phyloP scores from a whole-genome alignment of 2,329 filamentous ascomycete genomes.

The Acrocalymma vagum region DNA sequence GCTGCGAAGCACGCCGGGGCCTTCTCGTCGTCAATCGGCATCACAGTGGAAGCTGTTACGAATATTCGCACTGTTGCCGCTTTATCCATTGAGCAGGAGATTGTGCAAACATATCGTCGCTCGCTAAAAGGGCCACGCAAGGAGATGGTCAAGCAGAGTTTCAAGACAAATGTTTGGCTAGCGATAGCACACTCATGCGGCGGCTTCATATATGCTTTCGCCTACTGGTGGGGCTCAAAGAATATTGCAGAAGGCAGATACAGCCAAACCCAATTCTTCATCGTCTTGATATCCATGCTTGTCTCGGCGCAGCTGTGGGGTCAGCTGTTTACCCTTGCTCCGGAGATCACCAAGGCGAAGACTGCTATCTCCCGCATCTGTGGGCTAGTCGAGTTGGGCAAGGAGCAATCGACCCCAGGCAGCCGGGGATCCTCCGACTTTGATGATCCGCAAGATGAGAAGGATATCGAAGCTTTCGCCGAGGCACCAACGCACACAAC shows the following conservation, averaged over 20 bases:
- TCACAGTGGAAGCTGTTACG: constrained; percentile 61
- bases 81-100: constrained; percentile 61
- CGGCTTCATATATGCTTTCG: constrained; percentile 76
- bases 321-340: constrained; percentile 77
- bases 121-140: constrained; percentile 57
- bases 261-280: constrained; percentile 75
- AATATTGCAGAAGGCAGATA: constrained; percentile 73
- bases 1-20: constrained; percentile 64
- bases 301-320: constrained; percentile 78
- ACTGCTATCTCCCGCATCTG: constrained; percentile 79
- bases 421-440: constrained; percentile 90
- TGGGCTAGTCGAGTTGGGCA: constrained; percentile 61
- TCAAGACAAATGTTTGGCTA: constrained; percentile 66
- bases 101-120: constrained; percentile 54
- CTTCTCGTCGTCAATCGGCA: constrained; percentile 60
- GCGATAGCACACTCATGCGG: constrained; percentile 68
- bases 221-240: constrained; percentile 82
- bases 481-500: constrained; percentile 60
- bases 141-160: constrained; percentile 58
- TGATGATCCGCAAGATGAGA: constrained; percentile 71
- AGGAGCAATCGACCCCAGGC: constrained; percentile 58
- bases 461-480: constrained; percentile 43
- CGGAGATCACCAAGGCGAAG: constrained; percentile 75
- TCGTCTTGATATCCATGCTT: constrained; percentile 75
- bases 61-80: constrained; percentile 62